Evolutionary conservation across 345 rosid genomes (phyloP).

Genomic region (Eucalyptus cladocalyx): DNA sequence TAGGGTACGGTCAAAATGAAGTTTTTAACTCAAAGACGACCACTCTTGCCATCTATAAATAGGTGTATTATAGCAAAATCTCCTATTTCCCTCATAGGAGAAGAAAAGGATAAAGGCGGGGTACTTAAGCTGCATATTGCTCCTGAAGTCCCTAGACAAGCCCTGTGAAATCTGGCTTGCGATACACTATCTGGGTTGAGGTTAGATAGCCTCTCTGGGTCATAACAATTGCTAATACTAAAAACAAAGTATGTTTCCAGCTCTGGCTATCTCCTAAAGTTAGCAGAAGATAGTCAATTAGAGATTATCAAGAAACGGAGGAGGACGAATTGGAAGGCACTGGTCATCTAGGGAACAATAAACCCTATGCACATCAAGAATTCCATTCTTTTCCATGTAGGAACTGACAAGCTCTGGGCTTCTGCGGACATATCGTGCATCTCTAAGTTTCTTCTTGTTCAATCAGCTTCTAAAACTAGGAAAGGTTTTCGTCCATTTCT

Average conservation of each 20-base stretch:
- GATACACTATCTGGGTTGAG: not conserved
- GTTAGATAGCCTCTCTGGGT: not conserved
- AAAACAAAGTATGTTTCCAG: not conserved
- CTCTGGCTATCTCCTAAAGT: not conserved
- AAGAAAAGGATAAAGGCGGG: not conserved
- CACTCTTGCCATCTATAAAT: not conserved
- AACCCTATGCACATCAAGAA: not conserved
- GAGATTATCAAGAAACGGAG: not conserved
- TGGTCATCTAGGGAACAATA: not conserved
- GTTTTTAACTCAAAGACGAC: not conserved
- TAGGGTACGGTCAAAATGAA: not conserved
- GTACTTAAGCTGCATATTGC: not conserved
- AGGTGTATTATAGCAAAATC: not conserved
- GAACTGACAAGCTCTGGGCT: not conserved
- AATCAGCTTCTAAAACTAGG: not conserved
- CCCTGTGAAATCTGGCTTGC: not conserved
- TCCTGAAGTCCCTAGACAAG: not conserved
- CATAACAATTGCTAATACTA: not conserved
- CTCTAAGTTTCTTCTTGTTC: not conserved
- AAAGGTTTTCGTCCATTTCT: not conserved
- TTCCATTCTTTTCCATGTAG: not conserved
- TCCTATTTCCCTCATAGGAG: not conserved
- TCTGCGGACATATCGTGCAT: not conserved
- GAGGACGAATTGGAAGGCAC: not conserved
- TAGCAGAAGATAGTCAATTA: not conserved